These are phyloP conservation scores for Acanthamoeba quina DNA, from an alignment of 208 protist species.

Conservation along the genomic window DNA sequence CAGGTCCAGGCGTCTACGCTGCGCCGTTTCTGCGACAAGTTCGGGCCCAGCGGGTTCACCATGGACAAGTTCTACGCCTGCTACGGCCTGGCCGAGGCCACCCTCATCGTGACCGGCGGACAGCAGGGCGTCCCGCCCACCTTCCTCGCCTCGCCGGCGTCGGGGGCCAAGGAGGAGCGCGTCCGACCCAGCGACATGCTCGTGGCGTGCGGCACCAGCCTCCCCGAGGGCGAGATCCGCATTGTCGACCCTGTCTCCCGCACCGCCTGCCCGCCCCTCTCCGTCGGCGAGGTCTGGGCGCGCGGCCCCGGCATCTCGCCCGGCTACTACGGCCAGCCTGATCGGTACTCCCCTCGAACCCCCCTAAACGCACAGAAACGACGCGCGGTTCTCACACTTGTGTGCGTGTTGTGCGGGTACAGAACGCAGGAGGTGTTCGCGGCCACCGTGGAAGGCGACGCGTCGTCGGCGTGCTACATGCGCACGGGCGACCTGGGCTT, in stretches of 20 bases:
- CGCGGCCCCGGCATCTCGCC: constrained; percentile 18
- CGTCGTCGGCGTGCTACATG: not conserved
- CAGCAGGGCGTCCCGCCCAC: constrained; percentile 8
- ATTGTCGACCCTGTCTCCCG: constrained; percentile 37
- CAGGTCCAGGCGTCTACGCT: not conserved
- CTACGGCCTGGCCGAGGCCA: constrained; percentile 60
- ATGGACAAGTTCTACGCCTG: constrained; percentile 52
- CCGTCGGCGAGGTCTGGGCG: constrained; percentile 58
- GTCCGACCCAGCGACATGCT: constrained; percentile 3
- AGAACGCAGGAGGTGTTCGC: constrained; percentile 36
- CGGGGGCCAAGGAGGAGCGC: not conserved
- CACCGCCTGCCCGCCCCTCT: not conserved
- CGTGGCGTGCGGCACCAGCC: constrained; percentile 18
- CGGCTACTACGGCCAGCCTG: constrained; percentile 41
- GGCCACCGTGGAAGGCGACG: not conserved
- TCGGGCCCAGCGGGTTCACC: constrained; percentile 20
- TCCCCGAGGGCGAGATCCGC: constrained; percentile 18
- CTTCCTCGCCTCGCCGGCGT: not conserved
- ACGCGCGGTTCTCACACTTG: not conserved
- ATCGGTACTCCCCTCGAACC: not conserved
- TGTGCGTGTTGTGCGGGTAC: not conserved
- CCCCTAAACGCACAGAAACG: not conserved
- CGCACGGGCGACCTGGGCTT: constrained; percentile 67
- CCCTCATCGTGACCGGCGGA: constrained; percentile 30
- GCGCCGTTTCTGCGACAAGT: constrained; percentile 31